These are phyloP conservation scores for Helianthus tuberosus DNA, from an alignment of 129 eudicot species.

Conservation along the genomic window DNA sequence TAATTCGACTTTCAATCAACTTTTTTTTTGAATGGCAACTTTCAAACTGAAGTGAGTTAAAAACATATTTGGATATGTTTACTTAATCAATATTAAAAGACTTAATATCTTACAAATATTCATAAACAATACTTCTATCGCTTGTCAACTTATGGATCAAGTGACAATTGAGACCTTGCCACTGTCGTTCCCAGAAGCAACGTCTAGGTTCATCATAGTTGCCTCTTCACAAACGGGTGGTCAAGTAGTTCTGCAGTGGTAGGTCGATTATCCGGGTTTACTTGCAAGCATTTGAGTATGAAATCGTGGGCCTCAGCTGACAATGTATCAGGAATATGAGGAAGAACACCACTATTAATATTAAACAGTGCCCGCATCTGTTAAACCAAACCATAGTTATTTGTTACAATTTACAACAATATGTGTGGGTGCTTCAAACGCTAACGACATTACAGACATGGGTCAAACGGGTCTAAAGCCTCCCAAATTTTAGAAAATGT, in stretches of 20 bases:
- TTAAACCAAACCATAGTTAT: not conserved
- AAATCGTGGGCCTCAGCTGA: constrained; percentile 66
- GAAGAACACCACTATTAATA: constrained; percentile 56
- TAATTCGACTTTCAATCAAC: too few relatives aligned
- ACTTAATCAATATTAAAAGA: too few relatives aligned
- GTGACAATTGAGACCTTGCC: not conserved
- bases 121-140: not conserved
- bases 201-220: not conserved
- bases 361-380: constrained; percentile 70
- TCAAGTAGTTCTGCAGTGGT: constrained; percentile 64
- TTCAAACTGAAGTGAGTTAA: too few relatives aligned
- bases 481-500: too few relatives aligned
- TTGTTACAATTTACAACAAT: too few relatives aligned
- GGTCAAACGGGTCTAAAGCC: too few relatives aligned
- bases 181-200: not conserved
- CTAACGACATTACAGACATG: too few relatives aligned
- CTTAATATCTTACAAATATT: not conserved
- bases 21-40: too few relatives aligned
- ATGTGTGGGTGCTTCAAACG: too few relatives aligned
- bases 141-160: not conserved
- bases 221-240: constrained; percentile 59
- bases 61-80: too few relatives aligned
- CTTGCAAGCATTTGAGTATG: constrained; percentile 63
- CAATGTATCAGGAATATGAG: constrained; percentile 55
- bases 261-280: constrained; percentile 56